Conservation (phyloP, 2,329 filamentous ascomycete genomes). For the Claviceps maximensis region DNA sequence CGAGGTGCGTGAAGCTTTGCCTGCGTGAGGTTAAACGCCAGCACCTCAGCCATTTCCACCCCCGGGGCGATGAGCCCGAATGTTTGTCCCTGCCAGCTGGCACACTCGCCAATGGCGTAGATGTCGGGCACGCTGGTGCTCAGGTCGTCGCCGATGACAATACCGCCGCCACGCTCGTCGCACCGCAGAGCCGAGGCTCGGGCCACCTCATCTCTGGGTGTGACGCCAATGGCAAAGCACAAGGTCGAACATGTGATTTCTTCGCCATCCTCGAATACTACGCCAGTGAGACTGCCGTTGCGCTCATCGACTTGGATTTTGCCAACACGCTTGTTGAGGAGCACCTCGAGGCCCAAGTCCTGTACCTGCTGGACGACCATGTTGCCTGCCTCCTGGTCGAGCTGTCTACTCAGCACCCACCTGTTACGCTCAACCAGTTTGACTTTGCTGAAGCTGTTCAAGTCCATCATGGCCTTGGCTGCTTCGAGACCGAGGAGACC, state of each 20-base stretch:
- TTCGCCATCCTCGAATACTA: constrained; percentile 71
- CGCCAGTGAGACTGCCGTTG: constrained; percentile 58
- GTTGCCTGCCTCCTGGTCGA: constrained; percentile 67
- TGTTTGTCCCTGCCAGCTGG: constrained; percentile 75
- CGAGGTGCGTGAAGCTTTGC: constrained; percentile 57
- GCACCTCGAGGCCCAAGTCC: constrained; percentile 64
- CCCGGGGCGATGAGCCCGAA: constrained; percentile 84
- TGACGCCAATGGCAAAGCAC: constrained; percentile 83
- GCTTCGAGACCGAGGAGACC: constrained; percentile 78
- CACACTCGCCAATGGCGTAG: constrained; percentile 84
- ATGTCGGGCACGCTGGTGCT: constrained; percentile 59
- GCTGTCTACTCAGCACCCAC: constrained; percentile 72
- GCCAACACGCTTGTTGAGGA: constrained; percentile 63
- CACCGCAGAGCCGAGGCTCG: constrained; percentile 56
- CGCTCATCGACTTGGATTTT: constrained; percentile 54
- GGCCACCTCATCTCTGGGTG: constrained; percentile 66
- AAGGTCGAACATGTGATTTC: constrained; percentile 65
- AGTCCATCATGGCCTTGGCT: constrained; percentile 82
- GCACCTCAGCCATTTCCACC: constrained; percentile 83
- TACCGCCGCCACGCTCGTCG: constrained; percentile 60
- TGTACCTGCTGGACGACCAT: constrained; percentile 75
- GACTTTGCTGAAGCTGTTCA: constrained; percentile 60
- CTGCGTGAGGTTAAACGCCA: constrained; percentile 83
- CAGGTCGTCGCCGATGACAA: constrained; percentile 54
- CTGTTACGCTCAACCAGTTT: constrained; percentile 69